phyloP scores from a whole-genome alignment of 2,329 filamentous ascomycete genomes.

The Penicillium vulpinum region DNA sequence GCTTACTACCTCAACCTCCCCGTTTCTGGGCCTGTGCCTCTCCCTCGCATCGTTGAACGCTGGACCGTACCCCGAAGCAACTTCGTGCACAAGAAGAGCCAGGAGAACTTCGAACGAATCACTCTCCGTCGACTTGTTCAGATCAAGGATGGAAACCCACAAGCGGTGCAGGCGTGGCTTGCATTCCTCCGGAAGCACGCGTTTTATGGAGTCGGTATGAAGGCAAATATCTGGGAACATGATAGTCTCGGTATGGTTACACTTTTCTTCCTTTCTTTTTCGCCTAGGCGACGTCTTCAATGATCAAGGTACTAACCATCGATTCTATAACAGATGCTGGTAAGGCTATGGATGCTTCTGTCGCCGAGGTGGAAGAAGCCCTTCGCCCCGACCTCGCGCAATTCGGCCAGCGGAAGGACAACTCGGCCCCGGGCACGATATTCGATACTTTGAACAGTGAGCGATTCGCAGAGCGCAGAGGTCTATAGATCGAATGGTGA shows the following conservation, averaged over 20 bases:
- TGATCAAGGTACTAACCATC: slow-evolving; percentile 9
- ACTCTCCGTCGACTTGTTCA: slow-evolving; percentile 84
- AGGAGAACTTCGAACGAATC: slow-evolving; percentile 96
- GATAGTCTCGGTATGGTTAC: slow-evolving; percentile 64
- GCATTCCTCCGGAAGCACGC: slow-evolving; percentile 89
- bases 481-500: slow-evolving; percentile 17
- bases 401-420: slow-evolving; percentile 43
- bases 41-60: slow-evolving; percentile 83
- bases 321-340: slow-evolving; percentile 39
- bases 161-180: slow-evolving; percentile 87
- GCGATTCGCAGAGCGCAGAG: slow-evolving; percentile 37
- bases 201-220: slow-evolving; percentile 97
- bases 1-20: slow-evolving; percentile 91
- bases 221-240: slow-evolving; percentile 95
- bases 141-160: slow-evolving; percentile 86
- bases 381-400: slow-evolving; percentile 43
- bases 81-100: slow-evolving; percentile 95
- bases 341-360: slow-evolving; percentile 42
- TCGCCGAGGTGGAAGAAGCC: slow-evolving; percentile 40
- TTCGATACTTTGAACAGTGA: slow-evolving; percentile 40
- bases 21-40: slow-evolving; percentile 78
- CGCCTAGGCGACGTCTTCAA: neutral
- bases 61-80: slow-evolving; percentile 89
- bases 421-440: slow-evolving; percentile 30
- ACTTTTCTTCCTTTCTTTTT: neutral